phyloP scores from a whole-genome alignment of 306 rosid species.

The Cucurbita moschata region DNA sequence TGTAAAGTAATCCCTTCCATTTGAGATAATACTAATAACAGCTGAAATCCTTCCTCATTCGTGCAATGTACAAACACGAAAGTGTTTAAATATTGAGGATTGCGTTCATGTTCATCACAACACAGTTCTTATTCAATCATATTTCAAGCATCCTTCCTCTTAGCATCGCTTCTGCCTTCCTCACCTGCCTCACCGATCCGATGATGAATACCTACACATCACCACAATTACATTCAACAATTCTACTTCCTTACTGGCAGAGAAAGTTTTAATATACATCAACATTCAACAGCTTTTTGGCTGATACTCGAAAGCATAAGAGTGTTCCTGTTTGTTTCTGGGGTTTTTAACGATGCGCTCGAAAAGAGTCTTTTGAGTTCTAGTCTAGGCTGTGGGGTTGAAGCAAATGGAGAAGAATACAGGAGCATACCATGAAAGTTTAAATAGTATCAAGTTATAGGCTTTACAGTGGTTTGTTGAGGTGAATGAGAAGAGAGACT shows the following conservation, averaged over 20 bases:
- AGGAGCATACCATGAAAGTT: no score
- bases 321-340: background rate
- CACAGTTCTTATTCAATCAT: slow-evolving; percentile 15
- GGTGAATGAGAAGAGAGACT: slow-evolving; percentile 16
- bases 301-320: background rate
- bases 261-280: background rate
- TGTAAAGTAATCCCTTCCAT: slow-evolving; percentile 4
- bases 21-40: background rate
- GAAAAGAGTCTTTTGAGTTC: background rate
- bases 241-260: no score
- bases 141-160: slow-evolving; percentile 71
- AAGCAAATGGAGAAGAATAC: background rate
- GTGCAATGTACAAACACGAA: background rate
- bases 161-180: slow-evolving; percentile 88
- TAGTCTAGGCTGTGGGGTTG: background rate
- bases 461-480: background rate
- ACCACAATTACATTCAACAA: background rate
- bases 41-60: background rate
- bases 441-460: background rate
- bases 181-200: slow-evolving; percentile 81
- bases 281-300: background rate
- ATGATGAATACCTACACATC: slow-evolving; percentile 55
- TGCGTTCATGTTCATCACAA: slow-evolving; percentile 5
- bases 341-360: no score
- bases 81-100: background rate